Evolutionary conservation across 2,329 filamentous ascomycete species (phyloP).

Genomic region (Beauveria bassiana): DNA sequence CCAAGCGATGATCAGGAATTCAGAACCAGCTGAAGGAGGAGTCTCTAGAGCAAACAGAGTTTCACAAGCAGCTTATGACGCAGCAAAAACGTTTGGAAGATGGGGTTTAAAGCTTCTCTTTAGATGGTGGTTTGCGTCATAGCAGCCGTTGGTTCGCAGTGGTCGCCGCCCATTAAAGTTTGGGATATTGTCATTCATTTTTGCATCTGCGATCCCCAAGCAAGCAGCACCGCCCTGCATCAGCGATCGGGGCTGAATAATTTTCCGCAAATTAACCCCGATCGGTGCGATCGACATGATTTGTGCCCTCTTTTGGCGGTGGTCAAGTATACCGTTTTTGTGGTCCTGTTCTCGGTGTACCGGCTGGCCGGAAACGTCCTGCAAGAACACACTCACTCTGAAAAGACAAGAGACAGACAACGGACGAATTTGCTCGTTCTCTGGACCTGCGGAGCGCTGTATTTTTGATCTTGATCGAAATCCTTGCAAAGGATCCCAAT

Average conservation of each 20-base stretch:
- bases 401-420: too few species aligned
- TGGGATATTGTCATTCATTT: slow-evolving; percentile 3
- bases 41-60: neutral
- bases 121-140: neutral
- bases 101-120: neutral
- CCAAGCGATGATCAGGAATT: neutral
- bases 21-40: neutral
- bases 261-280: neutral
- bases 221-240: neutral
- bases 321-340: neutral
- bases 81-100: neutral
- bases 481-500: neutral
- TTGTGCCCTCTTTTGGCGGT: neutral
- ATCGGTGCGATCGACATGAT: neutral
- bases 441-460: too few species aligned
- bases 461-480: too few species aligned
- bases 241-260: neutral
- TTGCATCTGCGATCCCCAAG: neutral
- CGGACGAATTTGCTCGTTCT: too few species aligned
- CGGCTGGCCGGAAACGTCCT: neutral
- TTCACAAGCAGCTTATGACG: neutral
- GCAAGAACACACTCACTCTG: neutral
- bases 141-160: neutral
- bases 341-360: neutral
- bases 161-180: neutral